These are phyloP conservation scores for Myxozyma neglecta DNA, from an alignment of 805 yeast species.

Conservation along the genomic window DNA sequence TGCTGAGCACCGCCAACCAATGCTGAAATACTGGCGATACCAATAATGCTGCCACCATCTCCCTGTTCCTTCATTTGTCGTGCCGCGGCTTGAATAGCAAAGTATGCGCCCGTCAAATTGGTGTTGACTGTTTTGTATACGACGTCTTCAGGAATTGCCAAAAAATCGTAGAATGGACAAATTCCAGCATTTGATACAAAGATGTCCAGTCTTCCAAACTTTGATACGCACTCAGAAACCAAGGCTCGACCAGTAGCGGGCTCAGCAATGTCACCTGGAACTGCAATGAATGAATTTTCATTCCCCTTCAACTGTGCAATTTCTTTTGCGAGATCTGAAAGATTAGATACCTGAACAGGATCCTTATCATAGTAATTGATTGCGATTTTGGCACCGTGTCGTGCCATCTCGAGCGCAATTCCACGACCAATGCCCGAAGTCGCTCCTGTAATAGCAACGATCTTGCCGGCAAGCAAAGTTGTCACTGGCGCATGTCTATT, in stretches of 20 bases:
- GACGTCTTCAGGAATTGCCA: slow-evolving; percentile 45
- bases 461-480: slow-evolving; percentile 42
- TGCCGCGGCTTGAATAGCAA: slow-evolving; percentile 51
- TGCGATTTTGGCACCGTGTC: slow-evolving; percentile 79
- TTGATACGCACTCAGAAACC: slow-evolving; percentile 39
- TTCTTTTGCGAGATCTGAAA: slow-evolving; percentile 54
- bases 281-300: slow-evolving; percentile 38
- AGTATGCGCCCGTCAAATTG: slow-evolving; percentile 49
- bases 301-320: slow-evolving; percentile 33
- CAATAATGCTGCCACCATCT: slow-evolving; percentile 51
- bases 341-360: slow-evolving; percentile 59
- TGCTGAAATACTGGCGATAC: slow-evolving; percentile 47
- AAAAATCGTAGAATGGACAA: slow-evolving; percentile 47
- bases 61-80: slow-evolving; percentile 49
- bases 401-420: slow-evolving; percentile 72
- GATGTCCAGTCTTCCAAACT: slow-evolving; percentile 45
- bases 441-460: slow-evolving; percentile 81
- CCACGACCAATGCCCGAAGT: slow-evolving; percentile 80
- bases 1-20: slow-evolving; percentile 50
- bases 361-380: slow-evolving; percentile 61
- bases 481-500: slow-evolving; percentile 12
- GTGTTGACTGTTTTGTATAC: slow-evolving; percentile 43
- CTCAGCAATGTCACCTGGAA: slow-evolving; percentile 48
- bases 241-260: slow-evolving; percentile 43
- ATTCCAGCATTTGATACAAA: slow-evolving; percentile 51